phyloP scores from a whole-genome alignment of 2,329 filamentous ascomycete species.

The Ceratocystis cubensis region DNA sequence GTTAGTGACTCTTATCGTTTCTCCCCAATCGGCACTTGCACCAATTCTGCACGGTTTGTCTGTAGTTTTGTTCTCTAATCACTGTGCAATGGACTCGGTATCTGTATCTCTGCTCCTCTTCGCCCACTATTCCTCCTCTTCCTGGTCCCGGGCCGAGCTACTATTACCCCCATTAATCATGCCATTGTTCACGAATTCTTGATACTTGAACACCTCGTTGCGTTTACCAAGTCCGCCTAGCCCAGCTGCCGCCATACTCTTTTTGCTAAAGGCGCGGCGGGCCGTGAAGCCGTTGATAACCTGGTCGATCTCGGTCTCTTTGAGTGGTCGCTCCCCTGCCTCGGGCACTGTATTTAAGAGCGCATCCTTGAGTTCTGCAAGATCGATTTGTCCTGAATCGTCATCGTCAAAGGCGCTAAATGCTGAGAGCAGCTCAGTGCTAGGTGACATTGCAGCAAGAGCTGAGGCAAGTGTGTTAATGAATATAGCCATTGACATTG shows the following conservation, averaged over 20 bases:
- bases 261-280: constrained; percentile 66
- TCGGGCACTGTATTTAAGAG: constrained; percentile 72
- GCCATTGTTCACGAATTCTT: constrained; percentile 72
- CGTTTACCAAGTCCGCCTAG: constrained; percentile 40
- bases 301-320: constrained; percentile 65
- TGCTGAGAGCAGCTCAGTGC: constrained; percentile 70
- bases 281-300: constrained; percentile 81
- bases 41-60: too few relatives aligned
- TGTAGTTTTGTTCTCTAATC: too few relatives aligned
- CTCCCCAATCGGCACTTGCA: too few relatives aligned
- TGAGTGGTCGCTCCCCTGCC: constrained; percentile 51
- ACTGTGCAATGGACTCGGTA: too few relatives aligned
- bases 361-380: constrained; percentile 69
- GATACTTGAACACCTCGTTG: constrained; percentile 85
- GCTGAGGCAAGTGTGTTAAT: constrained; percentile 68
- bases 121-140: constrained; percentile 13
- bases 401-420: constrained; percentile 94
- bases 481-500: constrained; percentile 73
- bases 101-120: background rate
- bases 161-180: constrained; percentile 32
- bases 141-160: constrained; percentile 14
- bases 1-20: too few relatives aligned
- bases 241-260: constrained; percentile 22
- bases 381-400: constrained; percentile 83
- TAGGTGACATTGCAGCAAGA: constrained; percentile 61